Percentiles rank a stretch among this genome's conserved stretches.
Evolutionary conservation across 108 stramenopile species (phyloP).

Genomic region (Pseudonitzschia delicatissima): DNA sequence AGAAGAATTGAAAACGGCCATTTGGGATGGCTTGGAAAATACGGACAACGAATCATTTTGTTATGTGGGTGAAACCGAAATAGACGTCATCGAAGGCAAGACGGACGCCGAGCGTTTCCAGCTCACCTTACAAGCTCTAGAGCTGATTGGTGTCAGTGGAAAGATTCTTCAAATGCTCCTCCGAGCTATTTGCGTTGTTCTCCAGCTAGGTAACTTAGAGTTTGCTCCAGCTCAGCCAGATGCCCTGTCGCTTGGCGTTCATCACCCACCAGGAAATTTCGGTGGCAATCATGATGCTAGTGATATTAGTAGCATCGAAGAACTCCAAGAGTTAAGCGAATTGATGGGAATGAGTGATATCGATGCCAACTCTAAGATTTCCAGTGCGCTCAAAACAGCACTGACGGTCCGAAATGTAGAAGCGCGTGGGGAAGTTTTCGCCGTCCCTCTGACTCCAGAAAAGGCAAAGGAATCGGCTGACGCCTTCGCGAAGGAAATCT

Average conservation of each 20-base stretch:
- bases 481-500: conserved; percentile 96
- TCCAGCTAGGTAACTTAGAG: conserved; percentile 83
- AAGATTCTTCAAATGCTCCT: conserved; percentile 56
- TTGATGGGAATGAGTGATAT: conserved; percentile 66
- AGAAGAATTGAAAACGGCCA: conserved; percentile 53
- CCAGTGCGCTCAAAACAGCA: conserved; percentile 20
- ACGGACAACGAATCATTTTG: conserved; percentile 61
- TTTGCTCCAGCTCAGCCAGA: conserved; percentile 46
- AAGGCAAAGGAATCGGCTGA: conserved; percentile 87
- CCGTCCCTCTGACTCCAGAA: conserved; percentile 68
- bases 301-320: conserved; percentile 43
- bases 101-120: conserved; percentile 84
- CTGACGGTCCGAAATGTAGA: conserved; percentile 77
- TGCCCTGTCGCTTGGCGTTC: conserved; percentile 2
- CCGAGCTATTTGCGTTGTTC: conserved; percentile 73
- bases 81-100: conserved; percentile 66
- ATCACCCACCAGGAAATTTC: conserved; percentile 11
- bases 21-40: conserved; percentile 77
- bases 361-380: conserved; percentile 38
- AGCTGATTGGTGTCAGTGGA: conserved; percentile 67
- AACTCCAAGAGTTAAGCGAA: conserved; percentile 57
- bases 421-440: conserved; percentile 72
- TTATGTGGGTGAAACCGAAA: conserved; percentile 58
- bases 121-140: conserved; percentile 70
- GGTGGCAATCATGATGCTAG: conserved; percentile 45